phyloP scores from a whole-genome alignment of 768 basidiomycete genomes.

The Paxillus rubicundulus region DNA sequence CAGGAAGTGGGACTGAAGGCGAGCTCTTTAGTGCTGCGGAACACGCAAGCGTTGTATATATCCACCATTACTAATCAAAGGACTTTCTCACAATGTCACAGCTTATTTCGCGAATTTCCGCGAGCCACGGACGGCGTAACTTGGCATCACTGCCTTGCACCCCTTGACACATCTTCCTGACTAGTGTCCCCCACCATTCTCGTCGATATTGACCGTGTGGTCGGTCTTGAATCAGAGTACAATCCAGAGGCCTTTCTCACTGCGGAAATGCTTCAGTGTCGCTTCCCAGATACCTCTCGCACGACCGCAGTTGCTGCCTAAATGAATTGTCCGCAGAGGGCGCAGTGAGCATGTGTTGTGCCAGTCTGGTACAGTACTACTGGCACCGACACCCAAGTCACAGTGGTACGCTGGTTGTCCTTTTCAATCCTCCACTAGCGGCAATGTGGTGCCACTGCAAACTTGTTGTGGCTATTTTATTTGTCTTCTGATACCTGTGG shows the following conservation, averaged over 20 bases:
- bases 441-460: not conserved
- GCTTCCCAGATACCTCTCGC: not conserved
- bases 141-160: conserved; percentile 5
- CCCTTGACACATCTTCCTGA: conserved; percentile 11
- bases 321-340: not conserved
- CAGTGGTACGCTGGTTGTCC: not conserved
- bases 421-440: not conserved
- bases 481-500: conserved; percentile 1
- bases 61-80: conserved; percentile 32
- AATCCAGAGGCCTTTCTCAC: not conserved
- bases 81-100: conserved; percentile 28
- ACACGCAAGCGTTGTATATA: conserved; percentile 35
- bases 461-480: conserved; percentile 1
- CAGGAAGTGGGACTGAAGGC: conserved; percentile 7
- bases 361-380: no score
- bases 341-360: not conserved
- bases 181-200: conserved; percentile 1
- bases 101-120: conserved; percentile 11
- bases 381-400: no score
- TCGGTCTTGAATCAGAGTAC: no score
- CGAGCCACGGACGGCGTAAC: conserved; percentile 12
- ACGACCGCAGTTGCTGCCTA: not conserved
- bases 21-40: conserved; percentile 27
- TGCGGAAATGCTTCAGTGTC: conserved; percentile 17
- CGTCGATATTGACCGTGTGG: no score